These are phyloP conservation scores for Mycena vitilis DNA, from an alignment of 768 basidiomycete genomes.

Conservation along the genomic window DNA sequence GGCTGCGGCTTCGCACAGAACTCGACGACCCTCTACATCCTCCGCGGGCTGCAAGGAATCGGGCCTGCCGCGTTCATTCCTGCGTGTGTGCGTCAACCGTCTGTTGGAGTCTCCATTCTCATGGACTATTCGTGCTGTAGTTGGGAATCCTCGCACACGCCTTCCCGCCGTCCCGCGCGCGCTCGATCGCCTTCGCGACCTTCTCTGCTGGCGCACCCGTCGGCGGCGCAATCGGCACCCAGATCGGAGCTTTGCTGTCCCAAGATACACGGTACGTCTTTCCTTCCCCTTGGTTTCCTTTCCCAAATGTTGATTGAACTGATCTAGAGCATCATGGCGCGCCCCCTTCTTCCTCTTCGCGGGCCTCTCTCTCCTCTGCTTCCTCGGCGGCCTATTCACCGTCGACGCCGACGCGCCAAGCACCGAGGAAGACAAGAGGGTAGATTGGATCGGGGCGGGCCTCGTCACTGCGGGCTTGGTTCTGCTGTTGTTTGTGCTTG, in stretches of 20 bases:
- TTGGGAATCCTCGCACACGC: conserved; percentile 75
- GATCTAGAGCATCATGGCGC: too few relatives aligned
- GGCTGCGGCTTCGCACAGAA: conserved; percentile 63
- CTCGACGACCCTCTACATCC: conserved; percentile 62
- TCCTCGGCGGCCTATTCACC: conserved; percentile 54
- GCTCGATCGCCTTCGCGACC: conserved; percentile 75
- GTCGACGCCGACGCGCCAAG: conserved; percentile 61
- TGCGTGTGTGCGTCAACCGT: conserved; percentile 55
- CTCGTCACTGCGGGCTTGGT: conserved; percentile 73
- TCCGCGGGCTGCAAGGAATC: conserved; percentile 72
- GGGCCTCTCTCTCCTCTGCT: conserved; percentile 56
- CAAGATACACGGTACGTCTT: conserved; percentile 44
- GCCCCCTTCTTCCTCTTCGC: conserved; percentile 57
- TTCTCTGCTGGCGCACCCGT: conserved; percentile 79
- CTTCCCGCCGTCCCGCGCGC: conserved; percentile 62
- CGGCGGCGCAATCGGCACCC: conserved; percentile 66
- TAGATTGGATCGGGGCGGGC: conserved; percentile 82
- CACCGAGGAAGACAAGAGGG: conserved; percentile 48
- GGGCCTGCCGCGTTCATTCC: conserved; percentile 73
- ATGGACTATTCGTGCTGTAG: conserved; percentile 43
- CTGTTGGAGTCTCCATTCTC: background rate
- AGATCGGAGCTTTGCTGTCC: conserved; percentile 69
- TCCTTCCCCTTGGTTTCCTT: conserved; percentile 26
- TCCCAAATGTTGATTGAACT: too few relatives aligned
- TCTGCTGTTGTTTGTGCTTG: conserved; percentile 76